These are phyloP conservation scores for Phaffia rhodozyma DNA, from an alignment of 1,284 basidiomycete genomes.

Conservation along the genomic window DNA sequence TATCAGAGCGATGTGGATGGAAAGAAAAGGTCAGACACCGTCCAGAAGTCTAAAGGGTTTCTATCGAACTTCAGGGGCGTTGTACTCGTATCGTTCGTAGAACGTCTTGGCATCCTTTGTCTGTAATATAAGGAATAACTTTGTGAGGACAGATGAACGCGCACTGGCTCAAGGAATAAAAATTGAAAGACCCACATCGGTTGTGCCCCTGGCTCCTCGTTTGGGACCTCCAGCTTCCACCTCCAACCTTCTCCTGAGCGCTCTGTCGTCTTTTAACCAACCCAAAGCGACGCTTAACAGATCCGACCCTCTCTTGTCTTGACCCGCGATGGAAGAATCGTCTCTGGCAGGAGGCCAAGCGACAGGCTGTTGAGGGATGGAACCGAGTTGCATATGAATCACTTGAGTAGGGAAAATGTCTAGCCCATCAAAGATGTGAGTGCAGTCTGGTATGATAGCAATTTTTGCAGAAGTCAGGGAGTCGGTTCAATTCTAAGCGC, in stretches of 20 bases:
- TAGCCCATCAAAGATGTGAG: conserved; percentile 89
- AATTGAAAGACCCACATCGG: conserved; percentile 19
- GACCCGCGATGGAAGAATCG: conserved; percentile 25
- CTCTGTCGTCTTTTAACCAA: conserved; percentile 75
- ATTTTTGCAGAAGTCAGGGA: background rate
- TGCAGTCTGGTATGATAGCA: conserved; percentile 52
- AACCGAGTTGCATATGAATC: conserved; percentile 74
- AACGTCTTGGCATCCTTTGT: conserved; percentile 73
- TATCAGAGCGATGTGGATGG: no score
- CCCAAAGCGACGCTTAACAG: conserved; percentile 63
- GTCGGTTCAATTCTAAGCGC: background rate
- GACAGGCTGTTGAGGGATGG: conserved; percentile 47
- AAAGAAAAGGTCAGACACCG: no score
- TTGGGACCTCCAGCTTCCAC: conserved; percentile 44
- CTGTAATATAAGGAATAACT: conserved; percentile 31
- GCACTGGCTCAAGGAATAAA: background rate
- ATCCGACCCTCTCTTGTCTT: conserved; percentile 29
- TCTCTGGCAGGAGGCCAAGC: conserved; percentile 43
- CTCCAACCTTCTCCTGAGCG: conserved; percentile 48
- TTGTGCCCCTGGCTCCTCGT: conserved; percentile 33
- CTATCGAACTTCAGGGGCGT: no score
- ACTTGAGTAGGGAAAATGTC: conserved; percentile 77
- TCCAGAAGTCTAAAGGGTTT: no score
- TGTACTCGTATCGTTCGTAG: conserved; percentile 41
- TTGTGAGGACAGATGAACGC: background rate